Evolutionary conservation across 2,329 filamentous ascomycete species (phyloP), one percentile per base, ranked within the genome.

Genomic region (Cladosporium cucumerinum): DNA sequence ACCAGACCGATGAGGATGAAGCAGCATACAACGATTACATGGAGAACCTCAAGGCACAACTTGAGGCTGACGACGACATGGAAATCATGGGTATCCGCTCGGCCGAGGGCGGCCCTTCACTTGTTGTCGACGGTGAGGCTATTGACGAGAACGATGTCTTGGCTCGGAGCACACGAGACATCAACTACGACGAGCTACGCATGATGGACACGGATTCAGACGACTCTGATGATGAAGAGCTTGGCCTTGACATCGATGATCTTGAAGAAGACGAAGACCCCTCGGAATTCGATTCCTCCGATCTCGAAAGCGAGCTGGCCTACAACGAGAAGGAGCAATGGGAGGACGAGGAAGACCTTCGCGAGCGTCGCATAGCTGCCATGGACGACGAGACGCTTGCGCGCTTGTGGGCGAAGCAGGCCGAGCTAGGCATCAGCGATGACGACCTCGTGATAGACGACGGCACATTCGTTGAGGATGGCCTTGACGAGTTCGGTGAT

Each of bases 11-110:
- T 30, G 69, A 66, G 36, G 61, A 65, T 25, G 72, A 73, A 34
- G 49, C 78, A 88, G 69, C 84, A n/a, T 72, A 74, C 48, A 69
- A 85, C 1, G 90, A 93, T 71, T 93, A 93, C 70, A 88, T 92
- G 71, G 83, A 85, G 51, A 91, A 92, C 67, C 82, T 91, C 71
- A 77, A 77, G 21, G 81, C 71, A 21, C 70, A 73, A 63, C 59
- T 72, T 26, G 70, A 75, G 5, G 71, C 67, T 28, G 68, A 68
- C 57, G 71, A 70, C 26, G 59, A 70, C 21, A 65, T 64, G 5
- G 65, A 67, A 11, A 57, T 63, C 26, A 23, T 28, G 23, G 54
- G 52, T 11, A 57, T 52, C 21, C 54, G 55, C 10, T 58, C 61
- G 21, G 54, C 36, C 4, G 16, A 69, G 52, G 52, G 65, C 52